Evolutionary conservation across 2,329 filamentous ascomycete species (phyloP).

Genomic region (Cladosporium sphaerospermum): DNA sequence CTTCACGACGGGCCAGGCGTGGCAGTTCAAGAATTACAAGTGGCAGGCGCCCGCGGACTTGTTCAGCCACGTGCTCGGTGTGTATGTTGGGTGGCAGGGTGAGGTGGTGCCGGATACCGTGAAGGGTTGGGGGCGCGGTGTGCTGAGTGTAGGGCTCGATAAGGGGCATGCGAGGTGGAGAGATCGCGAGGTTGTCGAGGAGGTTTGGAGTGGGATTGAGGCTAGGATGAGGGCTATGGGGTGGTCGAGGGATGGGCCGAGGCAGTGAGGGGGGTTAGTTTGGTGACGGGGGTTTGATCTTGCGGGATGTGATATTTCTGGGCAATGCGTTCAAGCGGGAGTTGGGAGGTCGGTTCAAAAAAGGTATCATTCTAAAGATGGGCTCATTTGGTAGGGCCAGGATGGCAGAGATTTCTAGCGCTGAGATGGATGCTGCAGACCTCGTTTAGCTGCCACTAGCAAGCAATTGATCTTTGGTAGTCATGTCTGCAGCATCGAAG

Average conservation of each 20-base stretch:
- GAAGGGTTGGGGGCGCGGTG: constrained; percentile 77
- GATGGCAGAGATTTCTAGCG: no score
- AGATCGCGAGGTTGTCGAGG: constrained; percentile 87
- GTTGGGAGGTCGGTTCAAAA: not conserved
- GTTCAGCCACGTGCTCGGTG: constrained; percentile 78
- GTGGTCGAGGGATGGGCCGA: constrained; percentile 63
- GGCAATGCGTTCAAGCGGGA: constrained; percentile 9
- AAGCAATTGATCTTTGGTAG: no score
- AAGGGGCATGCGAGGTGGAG: constrained; percentile 64
- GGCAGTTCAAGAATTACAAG: constrained; percentile 99
- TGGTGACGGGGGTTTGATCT: not conserved
- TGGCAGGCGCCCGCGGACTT: constrained; percentile 85
- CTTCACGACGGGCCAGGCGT: constrained; percentile 94
- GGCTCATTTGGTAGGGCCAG: no score
- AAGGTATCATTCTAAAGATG: no score
- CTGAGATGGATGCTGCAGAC: no score
- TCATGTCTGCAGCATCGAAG: no score
- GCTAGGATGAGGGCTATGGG: constrained; percentile 77
- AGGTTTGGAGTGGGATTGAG: constrained; percentile 87
- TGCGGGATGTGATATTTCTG: constrained; percentile 1
- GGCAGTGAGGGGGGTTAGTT: not conserved
- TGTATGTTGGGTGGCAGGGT: constrained; percentile 87
- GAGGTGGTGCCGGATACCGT: constrained; percentile 74
- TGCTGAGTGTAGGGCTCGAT: constrained; percentile 74
- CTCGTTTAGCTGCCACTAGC: no score